Evolutionary conservation across 345 rosid genomes (phyloP), one percentile per base, ranked within the genome.

Genomic region (Arabidopsis arenosa): DNA sequence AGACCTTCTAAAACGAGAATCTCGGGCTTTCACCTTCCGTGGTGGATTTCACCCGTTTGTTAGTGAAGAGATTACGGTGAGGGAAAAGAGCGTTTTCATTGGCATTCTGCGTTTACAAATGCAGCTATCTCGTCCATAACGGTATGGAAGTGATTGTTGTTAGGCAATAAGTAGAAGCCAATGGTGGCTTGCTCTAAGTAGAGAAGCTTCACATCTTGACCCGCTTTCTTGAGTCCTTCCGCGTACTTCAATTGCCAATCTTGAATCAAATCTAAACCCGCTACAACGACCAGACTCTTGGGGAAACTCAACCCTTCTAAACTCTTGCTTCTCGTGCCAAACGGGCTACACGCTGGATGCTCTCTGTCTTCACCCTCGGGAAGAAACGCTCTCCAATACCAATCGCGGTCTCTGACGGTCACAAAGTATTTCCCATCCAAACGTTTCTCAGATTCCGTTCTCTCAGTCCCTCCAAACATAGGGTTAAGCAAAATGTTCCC

Each of bases 371-470:
- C 96, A 9, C 88, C 93, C 73, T 88, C 94, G 0, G 94, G 97
- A 4, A 93, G 85, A 80, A 83, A 91, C 37, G 98, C 97, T 85
- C 83, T 85, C 98, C 98, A 93, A 72, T 91, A 91, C 98, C 98
- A 93, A 68, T 93, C 98, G 7, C 96, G 80, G 40, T 89, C 96
- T 64, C 75, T 83, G 43, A 87, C 18, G 2, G 91, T 86, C 12
- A 91, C 98, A 83, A 91, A 91, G 61, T 87, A 91, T 37, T 84
- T 91, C 74, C 96, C 98, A 80, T 91, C 97, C 67, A 93, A 80
- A 58, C 83, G 81, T 47, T 61, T 83, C 82, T 93, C 97, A 17
- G 98, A 90, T 74, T 89, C 94, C 1, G 90, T 91, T 74, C 98
- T 84, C 74, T 87, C 91, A 13, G 76, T 84, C 45, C 97, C 98